Base-by-base conservation (phyloP, 768 basidiomycete genomes). In the Trametopsis cervina region DNA sequence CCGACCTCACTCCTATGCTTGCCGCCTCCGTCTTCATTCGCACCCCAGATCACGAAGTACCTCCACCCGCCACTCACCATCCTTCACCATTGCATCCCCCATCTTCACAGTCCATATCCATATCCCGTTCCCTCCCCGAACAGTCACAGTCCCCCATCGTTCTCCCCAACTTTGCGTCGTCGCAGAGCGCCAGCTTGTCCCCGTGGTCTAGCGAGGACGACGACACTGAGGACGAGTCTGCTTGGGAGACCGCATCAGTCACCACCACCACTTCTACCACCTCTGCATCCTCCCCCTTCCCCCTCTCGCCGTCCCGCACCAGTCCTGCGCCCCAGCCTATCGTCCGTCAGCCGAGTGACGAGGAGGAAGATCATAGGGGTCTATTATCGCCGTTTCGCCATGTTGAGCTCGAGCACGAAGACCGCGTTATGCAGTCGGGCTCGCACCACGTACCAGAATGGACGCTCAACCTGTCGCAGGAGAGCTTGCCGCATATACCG, bases 401-500 rank as follows among this genome's bases (percentile, higher is more conserved):
- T 26, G 37, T 57, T 33, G 54, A 56, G 38, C 44, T 57, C 21
- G 53, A 44, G 21, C 42, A 52, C 24, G 52, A 62, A 45, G 49
- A 56, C 24, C 29, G 29, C 15, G 29, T 15, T 33, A 7, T 33
- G 15, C 36, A 45, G 26, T 38, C 36, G 10, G 58, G 56, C 36
- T 62, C 62, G 1, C 63, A 64, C n/a, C 60, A 69, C 7, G 61
- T 71, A 44, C 60, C 70, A 27, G 61, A 73, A 21, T 53, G 58
- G 42, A 57, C 42, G 42, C 60, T 70, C 46, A 70, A 76, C 47
- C 56, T 73, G 36, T 69, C 77, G 11, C 72, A 82, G 50, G 81
- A 80, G 46, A 74, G 75, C 51, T 68, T 90, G 38, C 89, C 88
- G 1, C 89, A 93, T 50, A 92, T 99, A 41, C 95, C 94, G 26